phyloP scores from a whole-genome alignment of 1,284 basidiomycete species.

The Trichosporon ovoides region DNA sequence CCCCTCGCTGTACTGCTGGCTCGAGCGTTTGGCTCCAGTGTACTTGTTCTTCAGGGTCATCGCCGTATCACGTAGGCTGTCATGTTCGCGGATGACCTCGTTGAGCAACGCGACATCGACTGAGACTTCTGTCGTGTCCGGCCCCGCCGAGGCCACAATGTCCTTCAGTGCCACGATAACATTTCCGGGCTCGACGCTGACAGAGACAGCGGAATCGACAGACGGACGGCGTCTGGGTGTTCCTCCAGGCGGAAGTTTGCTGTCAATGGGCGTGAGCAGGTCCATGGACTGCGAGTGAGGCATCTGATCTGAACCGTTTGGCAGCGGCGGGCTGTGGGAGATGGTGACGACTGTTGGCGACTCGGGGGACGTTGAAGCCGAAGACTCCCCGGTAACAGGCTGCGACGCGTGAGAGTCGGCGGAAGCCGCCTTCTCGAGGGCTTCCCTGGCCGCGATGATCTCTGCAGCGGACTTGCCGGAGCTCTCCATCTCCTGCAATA shows the following conservation, averaged over 20 bases:
- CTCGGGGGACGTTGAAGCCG: not conserved
- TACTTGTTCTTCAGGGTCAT: constrained; percentile 67
- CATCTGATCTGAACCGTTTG: not conserved
- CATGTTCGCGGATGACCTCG: constrained; percentile 63
- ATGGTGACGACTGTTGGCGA: not conserved
- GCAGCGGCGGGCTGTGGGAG: not conserved
- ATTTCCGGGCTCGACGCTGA: constrained; percentile 31
- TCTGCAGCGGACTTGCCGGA: constrained; percentile 1
- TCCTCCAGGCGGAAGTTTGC: constrained; percentile 18
- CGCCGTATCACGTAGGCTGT: constrained; percentile 62
- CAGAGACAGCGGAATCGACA: constrained; percentile 34
- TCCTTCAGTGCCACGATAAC: constrained; percentile 31
- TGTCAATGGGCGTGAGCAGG: constrained; percentile 29
- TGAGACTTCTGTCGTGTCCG: constrained; percentile 61
- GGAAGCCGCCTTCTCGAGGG: not conserved
- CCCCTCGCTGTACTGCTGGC: constrained; percentile 86
- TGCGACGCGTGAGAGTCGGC: not conserved
- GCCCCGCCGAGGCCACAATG: constrained; percentile 60
- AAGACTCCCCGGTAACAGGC: not conserved
- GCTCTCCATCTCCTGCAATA: constrained; percentile 42
- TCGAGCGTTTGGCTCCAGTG: constrained; percentile 80
- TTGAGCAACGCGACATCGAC: constrained; percentile 72
- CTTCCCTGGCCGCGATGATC: not conserved
- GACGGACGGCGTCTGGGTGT: constrained; percentile 35
- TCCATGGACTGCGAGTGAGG: not conserved